Evolutionary conservation across 176 grass and related monocot genomes (phyloP), one percentile per base, ranked within the genome.

Genomic region (Pharus latifolius): DNA sequence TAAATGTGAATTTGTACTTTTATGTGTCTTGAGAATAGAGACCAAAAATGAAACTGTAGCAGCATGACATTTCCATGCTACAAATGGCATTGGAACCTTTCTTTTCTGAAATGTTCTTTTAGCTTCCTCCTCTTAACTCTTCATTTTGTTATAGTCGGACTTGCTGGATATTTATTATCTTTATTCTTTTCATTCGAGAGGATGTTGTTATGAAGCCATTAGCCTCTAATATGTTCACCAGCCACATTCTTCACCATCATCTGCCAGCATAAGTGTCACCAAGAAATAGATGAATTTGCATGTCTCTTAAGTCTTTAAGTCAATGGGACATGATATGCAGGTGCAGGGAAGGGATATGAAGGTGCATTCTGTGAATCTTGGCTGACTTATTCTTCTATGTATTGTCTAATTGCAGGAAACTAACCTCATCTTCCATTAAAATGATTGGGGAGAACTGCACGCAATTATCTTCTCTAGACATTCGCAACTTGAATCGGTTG

Each of bases 391-490:
- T 48, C 58, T 83, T 20, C n/a, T 61, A n/a, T 58, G 27, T 65
- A 23, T 60, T 70, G 7, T 74, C 7, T 43, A 69, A 75, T 67
- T 81, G 57, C 61, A 98, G 94, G 78, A 81, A 90, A 73, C 77
- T 98, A 82, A 88, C 89, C 59, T 66, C 83, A 75, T 81, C 78
- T 70, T 88, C 89, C 44, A 80, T 99, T 64, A 99, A 80, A 89
- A 83, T 74, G 67, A 86, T 99, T 78, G 74, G 46, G 53, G 53
- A 58, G 46, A 74, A 85, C 52, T 92, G 85, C 17, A 40, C 78
- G 56, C 34, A 47, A 16, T 70, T 96, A 62, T 85, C 60, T 86
- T 81, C 77, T 58, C 47, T 88, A 48, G 81, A 96, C 43, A 34
- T 96, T 74, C 27, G 86, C 22, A 82, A 88, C 61, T 69, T 89